phyloP scores from a whole-genome alignment of 805 yeast genomes.

The Barnettozyma vustinii region DNA sequence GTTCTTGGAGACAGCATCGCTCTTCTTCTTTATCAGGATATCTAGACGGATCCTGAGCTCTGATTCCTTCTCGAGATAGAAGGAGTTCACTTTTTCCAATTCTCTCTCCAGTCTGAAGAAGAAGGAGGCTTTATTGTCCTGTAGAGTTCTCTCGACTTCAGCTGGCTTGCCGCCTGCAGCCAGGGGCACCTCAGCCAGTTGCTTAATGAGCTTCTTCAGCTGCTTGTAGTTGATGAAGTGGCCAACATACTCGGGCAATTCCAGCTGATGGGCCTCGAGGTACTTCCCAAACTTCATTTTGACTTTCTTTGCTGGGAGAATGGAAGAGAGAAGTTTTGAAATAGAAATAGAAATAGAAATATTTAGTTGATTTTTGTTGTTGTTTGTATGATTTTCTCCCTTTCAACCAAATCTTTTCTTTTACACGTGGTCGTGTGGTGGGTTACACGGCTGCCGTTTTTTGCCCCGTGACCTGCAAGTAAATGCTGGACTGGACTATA shows the following conservation, averaged over 20 bases:
- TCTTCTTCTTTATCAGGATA: conserved; percentile 66
- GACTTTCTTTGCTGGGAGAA: neutral
- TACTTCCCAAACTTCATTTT: conserved; percentile 87
- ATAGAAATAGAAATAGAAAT: neutral
- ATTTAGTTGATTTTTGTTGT: neutral
- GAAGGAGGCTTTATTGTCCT: conserved; percentile 86
- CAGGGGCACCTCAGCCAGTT: conserved; percentile 43
- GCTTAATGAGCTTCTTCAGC: conserved; percentile 50
- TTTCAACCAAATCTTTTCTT: too few relatives aligned
- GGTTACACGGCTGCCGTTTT: too few relatives aligned
- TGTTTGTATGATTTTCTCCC: neutral
- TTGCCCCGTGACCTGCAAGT: too few relatives aligned
- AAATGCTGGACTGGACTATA: too few relatives aligned
- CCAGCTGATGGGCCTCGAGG: conserved; percentile 88
- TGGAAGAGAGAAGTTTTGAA: neutral
- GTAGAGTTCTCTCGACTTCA: conserved; percentile 48
- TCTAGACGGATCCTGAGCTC: conserved; percentile 78
- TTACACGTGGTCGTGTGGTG: too few relatives aligned
- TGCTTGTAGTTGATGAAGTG: conserved; percentile 94
- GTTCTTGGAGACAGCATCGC: conserved; percentile 39
- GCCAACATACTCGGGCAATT: conserved; percentile 90
- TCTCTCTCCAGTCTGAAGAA: conserved; percentile 89
- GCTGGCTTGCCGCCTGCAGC: conserved; percentile 3
- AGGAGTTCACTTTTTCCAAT: conserved; percentile 89
- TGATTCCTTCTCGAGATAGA: conserved; percentile 86